phyloP scores from a whole-genome alignment of 352 stramenopile species.

The Chloridella minuta region DNA sequence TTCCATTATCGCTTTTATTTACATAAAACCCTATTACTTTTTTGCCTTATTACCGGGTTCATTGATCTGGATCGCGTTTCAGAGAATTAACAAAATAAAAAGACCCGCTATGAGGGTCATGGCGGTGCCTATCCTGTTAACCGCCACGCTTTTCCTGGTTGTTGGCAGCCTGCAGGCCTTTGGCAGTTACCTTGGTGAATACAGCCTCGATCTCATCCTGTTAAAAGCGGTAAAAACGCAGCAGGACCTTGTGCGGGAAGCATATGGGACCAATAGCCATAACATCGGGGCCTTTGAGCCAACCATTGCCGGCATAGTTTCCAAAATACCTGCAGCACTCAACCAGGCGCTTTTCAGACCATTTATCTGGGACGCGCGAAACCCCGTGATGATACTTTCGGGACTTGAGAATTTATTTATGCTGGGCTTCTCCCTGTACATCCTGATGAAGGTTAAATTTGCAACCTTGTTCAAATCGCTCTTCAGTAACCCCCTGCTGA shows the following conservation, averaged over 20 bases:
- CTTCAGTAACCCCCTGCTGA: not conserved
- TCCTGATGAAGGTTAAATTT: not conserved
- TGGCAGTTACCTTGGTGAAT: not conserved
- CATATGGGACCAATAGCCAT: not conserved
- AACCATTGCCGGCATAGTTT: not conserved
- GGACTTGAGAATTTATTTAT: not conserved
- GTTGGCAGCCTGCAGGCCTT: not conserved
- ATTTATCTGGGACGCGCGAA: not conserved
- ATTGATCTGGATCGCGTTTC: not conserved
- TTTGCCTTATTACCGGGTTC: not conserved
- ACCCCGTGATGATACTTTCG: not conserved
- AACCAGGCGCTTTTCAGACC: not conserved
- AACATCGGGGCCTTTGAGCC: not conserved
- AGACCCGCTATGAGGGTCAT: not conserved
- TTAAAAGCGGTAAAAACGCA: not conserved
- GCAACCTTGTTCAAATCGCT: not conserved
- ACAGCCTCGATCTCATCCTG: not conserved
- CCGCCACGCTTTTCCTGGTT: not conserved
- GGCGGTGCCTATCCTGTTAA: no score
- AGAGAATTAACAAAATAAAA: not conserved
- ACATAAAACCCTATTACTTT: not conserved
- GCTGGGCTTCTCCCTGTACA: not conserved
- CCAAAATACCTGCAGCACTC: not conserved
- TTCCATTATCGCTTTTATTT: not conserved
- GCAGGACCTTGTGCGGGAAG: not conserved